Evolutionary conservation across 768 basidiomycete species (phyloP).

Genomic region (Naematelia aurantialba): DNA sequence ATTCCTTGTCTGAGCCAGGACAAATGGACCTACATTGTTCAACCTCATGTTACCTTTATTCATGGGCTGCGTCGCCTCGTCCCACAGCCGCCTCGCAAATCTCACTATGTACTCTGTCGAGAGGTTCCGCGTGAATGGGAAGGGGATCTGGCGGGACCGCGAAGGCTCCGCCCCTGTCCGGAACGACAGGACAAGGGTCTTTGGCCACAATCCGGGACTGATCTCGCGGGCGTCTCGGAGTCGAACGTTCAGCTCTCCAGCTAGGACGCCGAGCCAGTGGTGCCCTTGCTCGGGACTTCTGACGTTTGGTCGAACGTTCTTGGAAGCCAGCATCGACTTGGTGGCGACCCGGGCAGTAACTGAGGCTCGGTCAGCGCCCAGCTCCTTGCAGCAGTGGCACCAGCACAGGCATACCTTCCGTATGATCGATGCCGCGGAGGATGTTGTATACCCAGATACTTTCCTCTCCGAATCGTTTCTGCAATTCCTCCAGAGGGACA

Average conservation of each 20-base stretch:
- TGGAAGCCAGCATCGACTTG: slow-evolving; percentile 55
- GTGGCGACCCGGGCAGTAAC: slow-evolving; percentile 10
- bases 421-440: slow-evolving; percentile 80
- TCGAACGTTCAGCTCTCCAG: slow-evolving; percentile 81
- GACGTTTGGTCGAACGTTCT: slow-evolving; percentile 79
- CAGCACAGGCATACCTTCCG: slow-evolving; percentile 61
- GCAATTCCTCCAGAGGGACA: slow-evolving; percentile 51
- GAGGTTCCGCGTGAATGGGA: slow-evolving; percentile 73
- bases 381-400: neutral
- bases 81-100: slow-evolving; percentile 78
- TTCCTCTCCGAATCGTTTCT: slow-evolving; percentile 53
- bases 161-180: slow-evolving; percentile 67
- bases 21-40: slow-evolving; percentile 57
- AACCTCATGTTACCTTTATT: slow-evolving; percentile 58
- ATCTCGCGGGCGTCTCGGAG: slow-evolving; percentile 73
- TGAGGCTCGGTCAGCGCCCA: neutral
- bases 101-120: slow-evolving; percentile 71
- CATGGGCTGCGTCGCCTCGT: slow-evolving; percentile 67
- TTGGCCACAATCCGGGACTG: slow-evolving; percentile 81
- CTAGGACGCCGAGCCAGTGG: slow-evolving; percentile 87
- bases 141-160: slow-evolving; percentile 77
- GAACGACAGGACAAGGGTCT: slow-evolving; percentile 74
- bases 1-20: neutral
- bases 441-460: slow-evolving; percentile 87
- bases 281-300: slow-evolving; percentile 69